A percentile compares a stretch with the other conserved stretches of the same genome.
Conservation (phyloP, 164 flowering plant species). For the Vitis cinerea region DNA sequence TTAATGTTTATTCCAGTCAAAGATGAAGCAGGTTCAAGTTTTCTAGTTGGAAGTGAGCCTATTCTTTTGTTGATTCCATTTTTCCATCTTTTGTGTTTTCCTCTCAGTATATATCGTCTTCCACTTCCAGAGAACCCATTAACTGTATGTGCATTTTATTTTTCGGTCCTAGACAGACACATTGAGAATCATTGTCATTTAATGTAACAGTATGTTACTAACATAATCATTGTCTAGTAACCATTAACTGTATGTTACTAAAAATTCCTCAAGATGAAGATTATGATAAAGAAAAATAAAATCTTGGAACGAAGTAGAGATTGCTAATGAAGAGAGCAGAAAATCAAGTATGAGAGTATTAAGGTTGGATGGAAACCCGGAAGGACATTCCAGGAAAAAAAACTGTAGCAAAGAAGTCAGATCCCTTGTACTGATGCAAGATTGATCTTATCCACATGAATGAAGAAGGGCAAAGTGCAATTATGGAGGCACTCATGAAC, state of each 20-base stretch:
- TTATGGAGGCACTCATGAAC: no score
- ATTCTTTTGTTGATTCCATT: neutral
- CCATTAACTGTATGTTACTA: no score
- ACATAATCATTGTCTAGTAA: no score
- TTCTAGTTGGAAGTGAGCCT: neutral
- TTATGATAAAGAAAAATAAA: neutral
- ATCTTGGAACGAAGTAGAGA: neutral
- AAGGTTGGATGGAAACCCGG: constrained; percentile 61
- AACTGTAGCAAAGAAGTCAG: no score
- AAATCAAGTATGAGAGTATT: constrained; percentile 5
- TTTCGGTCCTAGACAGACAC: neutral
- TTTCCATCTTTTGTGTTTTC: neutral
- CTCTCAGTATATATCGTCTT: neutral
- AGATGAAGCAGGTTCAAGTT: neutral
- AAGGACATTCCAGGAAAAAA: constrained; percentile 68
- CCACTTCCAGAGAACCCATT: neutral
- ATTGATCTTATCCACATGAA: no score
- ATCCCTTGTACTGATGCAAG: no score
- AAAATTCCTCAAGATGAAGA: neutral
- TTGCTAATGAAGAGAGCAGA: constrained; percentile 5
- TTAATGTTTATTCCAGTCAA: neutral
- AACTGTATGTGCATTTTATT: neutral
- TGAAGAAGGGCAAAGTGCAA: no score
- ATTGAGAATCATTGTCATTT: neutral
- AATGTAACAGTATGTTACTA: no score